Evolutionary conservation across 768 basidiomycete genomes (phyloP), one percentile per base, ranked within the genome.

Genomic region (Termitomyces sp.): DNA sequence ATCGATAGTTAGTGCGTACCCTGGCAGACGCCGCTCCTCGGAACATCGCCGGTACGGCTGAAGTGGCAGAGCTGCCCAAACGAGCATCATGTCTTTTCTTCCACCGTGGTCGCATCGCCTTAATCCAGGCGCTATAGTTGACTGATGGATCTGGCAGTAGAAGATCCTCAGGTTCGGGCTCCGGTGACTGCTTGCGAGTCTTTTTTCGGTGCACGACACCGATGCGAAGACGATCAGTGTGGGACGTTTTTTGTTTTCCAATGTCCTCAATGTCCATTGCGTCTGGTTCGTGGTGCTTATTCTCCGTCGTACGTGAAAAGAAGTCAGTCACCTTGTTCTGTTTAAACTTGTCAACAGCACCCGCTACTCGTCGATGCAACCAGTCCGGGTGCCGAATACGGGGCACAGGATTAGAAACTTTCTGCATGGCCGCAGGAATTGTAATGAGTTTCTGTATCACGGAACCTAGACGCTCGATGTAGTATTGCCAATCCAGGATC

Each of bases 361-460:
- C 90, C 14, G 88, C 89, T 11, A 98, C 92, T 44, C 97, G 82
- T 44, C 90, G 87, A 72, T 91, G 89, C 44, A 99, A 77, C 97
- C 97, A 98, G 68, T 99, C 97, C 0, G 97, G 97, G 73, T 99
- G 97, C 25, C 87, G 87, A 59, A 98, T 88, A 29, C 97, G 87
- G 10, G 96, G 92, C 5, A 98, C 97, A 5, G 97, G 97, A 68
- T 99, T 99, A 4, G 92, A 72, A 48, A 99, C 90, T 64, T 96
- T 96, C 69, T 99, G 97, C 83, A 98, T 90, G 0, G 97, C 97
- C 7, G 97, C 97, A 8, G 97, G 97, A 64, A 99, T 99, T 2
- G 97, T 99, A 73, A 99, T 98, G 54, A 99, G 77, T 65, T 99
- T 99, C 73, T 99, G 97, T 57, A 99, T 95, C 63, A 98, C 97